A percentile compares a stretch with the other conserved stretches of the same genome.
Evolutionary conservation across 1,284 basidiomycete genomes (phyloP).

Genomic region (Ceratobasidium sp.): DNA sequence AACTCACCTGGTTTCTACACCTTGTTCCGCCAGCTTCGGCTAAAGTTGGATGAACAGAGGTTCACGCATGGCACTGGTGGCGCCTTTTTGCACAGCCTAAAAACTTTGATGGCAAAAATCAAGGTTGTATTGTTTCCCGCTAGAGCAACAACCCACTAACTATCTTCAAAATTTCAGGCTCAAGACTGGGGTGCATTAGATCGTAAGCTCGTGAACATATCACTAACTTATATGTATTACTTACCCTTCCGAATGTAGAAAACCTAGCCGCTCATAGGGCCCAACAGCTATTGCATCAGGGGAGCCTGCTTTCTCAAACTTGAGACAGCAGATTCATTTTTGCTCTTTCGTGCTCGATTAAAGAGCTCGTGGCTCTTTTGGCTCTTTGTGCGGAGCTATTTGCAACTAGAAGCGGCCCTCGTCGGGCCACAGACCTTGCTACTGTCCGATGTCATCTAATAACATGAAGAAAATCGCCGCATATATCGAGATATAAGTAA

Average conservation of each 20-base stretch:
- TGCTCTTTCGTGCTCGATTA: too few relatives aligned
- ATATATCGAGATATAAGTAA: too few relatives aligned
- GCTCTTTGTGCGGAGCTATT: too few relatives aligned
- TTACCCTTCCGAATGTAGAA: conserved; percentile 24
- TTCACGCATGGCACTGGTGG: conserved; percentile 66
- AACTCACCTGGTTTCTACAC: too few relatives aligned
- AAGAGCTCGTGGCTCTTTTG: too few relatives aligned
- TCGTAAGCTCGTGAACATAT: conserved; percentile 30
- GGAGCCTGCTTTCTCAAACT: too few relatives aligned
- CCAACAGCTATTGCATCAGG: background rate
- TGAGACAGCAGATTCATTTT: too few relatives aligned
- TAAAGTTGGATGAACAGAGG: conserved; percentile 63
- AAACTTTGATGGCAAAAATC: conserved; percentile 76
- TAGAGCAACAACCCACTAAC: background rate
- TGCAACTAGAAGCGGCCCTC: too few relatives aligned
- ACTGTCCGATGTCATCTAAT: too few relatives aligned
- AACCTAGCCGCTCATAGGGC: conserved; percentile 45
- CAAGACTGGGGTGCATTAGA: conserved; percentile 48
- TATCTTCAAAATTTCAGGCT: background rate
- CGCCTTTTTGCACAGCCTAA: conserved; percentile 70
- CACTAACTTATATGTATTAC: background rate
- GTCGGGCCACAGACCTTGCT: too few relatives aligned
- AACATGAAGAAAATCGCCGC: too few relatives aligned
- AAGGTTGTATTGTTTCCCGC: too few relatives aligned
- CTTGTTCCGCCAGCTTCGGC: conserved; percentile 65